phyloP scores from a whole-genome alignment of 805 yeast species.

The Candida sphagnicola region DNA sequence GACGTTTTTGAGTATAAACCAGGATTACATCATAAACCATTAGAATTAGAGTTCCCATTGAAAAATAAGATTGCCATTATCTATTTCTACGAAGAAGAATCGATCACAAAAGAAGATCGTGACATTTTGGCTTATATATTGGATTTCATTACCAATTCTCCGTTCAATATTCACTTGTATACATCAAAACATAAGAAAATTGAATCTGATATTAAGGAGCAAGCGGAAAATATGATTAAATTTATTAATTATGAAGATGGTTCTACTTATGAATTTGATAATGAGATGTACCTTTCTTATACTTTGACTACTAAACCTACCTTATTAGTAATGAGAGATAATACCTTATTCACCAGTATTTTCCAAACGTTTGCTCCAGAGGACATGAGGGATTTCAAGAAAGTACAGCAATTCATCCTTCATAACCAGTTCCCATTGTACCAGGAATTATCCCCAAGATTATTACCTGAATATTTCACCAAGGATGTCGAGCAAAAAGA shows the following conservation, averaged over 20 bases:
- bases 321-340: constrained; percentile 56
- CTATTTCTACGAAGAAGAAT: constrained; percentile 48
- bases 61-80: constrained; percentile 47
- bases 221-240: constrained; percentile 37
- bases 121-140: constrained; percentile 56
- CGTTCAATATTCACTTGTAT: constrained; percentile 50
- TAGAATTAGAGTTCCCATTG: constrained; percentile 34
- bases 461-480: constrained; percentile 33
- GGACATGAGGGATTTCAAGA: constrained; percentile 51
- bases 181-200: constrained; percentile 45
- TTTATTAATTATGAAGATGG: constrained; percentile 43
- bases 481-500: constrained; percentile 11
- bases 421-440: constrained; percentile 49
- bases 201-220: constrained; percentile 36
- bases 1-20: constrained; percentile 26
- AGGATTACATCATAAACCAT: constrained; percentile 26
- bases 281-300: constrained; percentile 45
- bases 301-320: constrained; percentile 61
- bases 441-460: constrained; percentile 45
- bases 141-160: constrained; percentile 56
- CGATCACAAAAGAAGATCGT: constrained; percentile 57
- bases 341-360: constrained; percentile 46
- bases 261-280: constrained; percentile 33
- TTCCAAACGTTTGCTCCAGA: constrained; percentile 61
- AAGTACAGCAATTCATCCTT: constrained; percentile 48